Conservation (phyloP, 1,139 yeast species). For the Arxiozyma telluris region DNA sequence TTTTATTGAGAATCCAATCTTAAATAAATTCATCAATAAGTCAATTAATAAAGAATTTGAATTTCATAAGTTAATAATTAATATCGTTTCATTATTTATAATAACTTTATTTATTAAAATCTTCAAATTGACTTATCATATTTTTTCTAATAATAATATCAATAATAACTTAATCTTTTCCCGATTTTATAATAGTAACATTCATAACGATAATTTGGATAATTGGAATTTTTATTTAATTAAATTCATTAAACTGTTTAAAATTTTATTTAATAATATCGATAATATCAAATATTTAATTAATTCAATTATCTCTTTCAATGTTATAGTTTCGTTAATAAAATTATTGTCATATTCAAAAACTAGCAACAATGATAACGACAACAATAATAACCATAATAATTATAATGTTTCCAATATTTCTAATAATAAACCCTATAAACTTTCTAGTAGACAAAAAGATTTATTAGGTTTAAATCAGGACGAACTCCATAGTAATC, state of each 20-base stretch:
- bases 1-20: conserved; percentile 31
- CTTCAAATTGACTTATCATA: conserved; percentile 9
- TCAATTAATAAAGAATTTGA: conserved; percentile 35
- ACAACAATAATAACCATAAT: conserved; percentile 13
- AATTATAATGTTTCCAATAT: background rate
- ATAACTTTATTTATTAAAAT: conserved; percentile 27
- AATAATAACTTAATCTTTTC: background rate
- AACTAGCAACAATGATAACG: conserved; percentile 8
- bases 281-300: conserved; percentile 21
- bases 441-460: conserved; percentile 36
- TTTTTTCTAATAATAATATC: background rate
- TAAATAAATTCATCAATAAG: conserved; percentile 29
- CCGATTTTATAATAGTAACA: background rate
- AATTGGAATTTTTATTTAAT: background rate
- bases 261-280: conserved; percentile 7
- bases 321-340: conserved; percentile 32
- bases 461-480: conserved; percentile 34
- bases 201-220: background rate
- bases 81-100: conserved; percentile 26
- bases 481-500: conserved; percentile 13
- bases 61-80: conserved; percentile 30
- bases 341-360: conserved; percentile 22
- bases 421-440: conserved; percentile 30
- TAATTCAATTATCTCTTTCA: conserved; percentile 32
- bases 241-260: background rate